A percentile compares a stretch with the other conserved stretches of the same genome.
Conservation (phyloP, 768 basidiomycete species). For the Porpolomopsis calyptriformis region DNA sequence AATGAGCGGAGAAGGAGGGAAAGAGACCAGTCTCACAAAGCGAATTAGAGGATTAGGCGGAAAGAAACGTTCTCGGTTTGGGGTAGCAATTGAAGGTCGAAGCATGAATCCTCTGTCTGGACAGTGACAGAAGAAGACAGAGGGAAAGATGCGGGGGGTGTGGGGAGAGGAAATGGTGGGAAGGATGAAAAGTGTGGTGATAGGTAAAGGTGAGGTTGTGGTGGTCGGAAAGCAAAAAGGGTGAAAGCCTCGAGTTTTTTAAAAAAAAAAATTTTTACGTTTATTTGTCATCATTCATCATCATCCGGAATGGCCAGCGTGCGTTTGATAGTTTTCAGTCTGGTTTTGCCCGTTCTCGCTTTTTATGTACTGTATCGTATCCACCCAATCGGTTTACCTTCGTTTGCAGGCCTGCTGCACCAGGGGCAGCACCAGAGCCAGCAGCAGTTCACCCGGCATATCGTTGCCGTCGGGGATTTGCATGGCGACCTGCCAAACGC, state of each 20-base stretch:
- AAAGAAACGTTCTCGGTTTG: slow-evolving; percentile 52
- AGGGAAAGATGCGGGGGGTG: slow-evolving; percentile 27
- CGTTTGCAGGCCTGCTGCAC: not conserved
- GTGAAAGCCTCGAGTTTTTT: too few relatives aligned
- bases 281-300: too few relatives aligned
- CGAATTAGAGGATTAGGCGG: slow-evolving; percentile 38
- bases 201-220: slow-evolving; percentile 4
- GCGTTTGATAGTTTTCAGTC: not conserved
- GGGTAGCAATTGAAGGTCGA: slow-evolving; percentile 74
- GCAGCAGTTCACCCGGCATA: slow-evolving; percentile 42
- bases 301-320: not conserved
- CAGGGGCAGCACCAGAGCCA: too few relatives aligned
- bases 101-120: slow-evolving; percentile 83
- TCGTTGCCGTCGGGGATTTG: slow-evolving; percentile 86
- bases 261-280: too few relatives aligned
- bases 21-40: slow-evolving; percentile 31
- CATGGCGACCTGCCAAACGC: slow-evolving; percentile 85
- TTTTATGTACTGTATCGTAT: not conserved
- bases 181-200: slow-evolving; percentile 16
- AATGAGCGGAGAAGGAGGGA: too few relatives aligned
- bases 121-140: slow-evolving; percentile 41
- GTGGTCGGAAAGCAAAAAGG: not conserved
- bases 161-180: slow-evolving; percentile 59
- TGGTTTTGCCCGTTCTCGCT: not conserved
- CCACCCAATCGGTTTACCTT: not conserved